Conservation (phyloP, 257 asterid genomes). For the Scutellaria galericulata region DNA sequence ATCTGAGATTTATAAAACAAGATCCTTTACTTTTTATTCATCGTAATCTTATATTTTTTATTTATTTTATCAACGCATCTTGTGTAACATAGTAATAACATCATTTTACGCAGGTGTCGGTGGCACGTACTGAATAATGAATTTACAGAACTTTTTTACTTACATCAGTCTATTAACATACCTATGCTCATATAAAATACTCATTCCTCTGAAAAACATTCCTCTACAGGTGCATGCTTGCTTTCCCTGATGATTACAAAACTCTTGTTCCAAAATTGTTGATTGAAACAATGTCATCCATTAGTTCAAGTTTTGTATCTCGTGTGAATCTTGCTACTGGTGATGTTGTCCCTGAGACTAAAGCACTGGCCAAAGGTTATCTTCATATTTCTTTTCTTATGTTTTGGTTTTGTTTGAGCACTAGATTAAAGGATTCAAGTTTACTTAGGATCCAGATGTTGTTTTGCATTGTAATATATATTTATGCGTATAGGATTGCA, state of each 20-base stretch:
- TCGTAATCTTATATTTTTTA: too few relatives aligned
- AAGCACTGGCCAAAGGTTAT: constrained; percentile 83
- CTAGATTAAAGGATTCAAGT: constrained; percentile 14
- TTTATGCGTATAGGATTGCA: constrained; percentile 2
- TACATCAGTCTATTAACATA: background rate
- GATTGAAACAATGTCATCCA: constrained; percentile 74
- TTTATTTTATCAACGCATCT: too few relatives aligned
- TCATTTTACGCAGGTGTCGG: too few relatives aligned
- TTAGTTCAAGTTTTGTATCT: constrained; percentile 75
- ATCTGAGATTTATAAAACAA: too few relatives aligned
- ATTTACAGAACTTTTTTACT: constrained; percentile 1
- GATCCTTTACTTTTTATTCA: too few relatives aligned
- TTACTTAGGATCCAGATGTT: background rate
- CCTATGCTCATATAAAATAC: constrained; percentile 9
- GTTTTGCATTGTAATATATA: background rate
- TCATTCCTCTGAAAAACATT: constrained; percentile 31
- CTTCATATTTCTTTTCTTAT: constrained; percentile 14
- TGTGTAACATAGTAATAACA: too few relatives aligned
- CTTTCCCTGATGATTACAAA: constrained; percentile 92
- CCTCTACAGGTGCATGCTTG: constrained; percentile 79
- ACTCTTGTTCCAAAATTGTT: constrained; percentile 83
- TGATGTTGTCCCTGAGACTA: constrained; percentile 91
- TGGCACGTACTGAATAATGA: too few relatives aligned
- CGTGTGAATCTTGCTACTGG: constrained; percentile 92
- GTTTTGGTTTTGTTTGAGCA: constrained; percentile 26